Base-by-base conservation (phyloP, 1,284 basidiomycete genomes). In the Naganishia sp. region DNA sequence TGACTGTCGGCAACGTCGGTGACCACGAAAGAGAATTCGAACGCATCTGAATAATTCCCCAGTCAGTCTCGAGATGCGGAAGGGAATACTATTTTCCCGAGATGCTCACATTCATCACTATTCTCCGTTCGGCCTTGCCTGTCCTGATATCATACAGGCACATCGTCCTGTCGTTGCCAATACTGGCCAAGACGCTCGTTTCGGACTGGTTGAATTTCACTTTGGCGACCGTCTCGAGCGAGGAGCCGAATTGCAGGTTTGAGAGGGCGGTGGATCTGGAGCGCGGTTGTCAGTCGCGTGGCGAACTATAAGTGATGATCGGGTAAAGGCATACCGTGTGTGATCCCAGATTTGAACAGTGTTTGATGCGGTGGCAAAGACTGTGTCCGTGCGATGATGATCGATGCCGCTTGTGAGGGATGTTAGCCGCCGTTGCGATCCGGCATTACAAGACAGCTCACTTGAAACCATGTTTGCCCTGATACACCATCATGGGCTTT, bases 291-390 rank as follows among this genome's bases (percentile, higher is more conserved):
- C 35, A 47, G 6, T n/a, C 21, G 5, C 23, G 42, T 28, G 23
- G 10, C n/a, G 35, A 13, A 6, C 28, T 28, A 21, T 41, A 21
- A 43, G 46, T 3, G 23, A 31, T n/a, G 47, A 32, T 18, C 11
- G 53, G 3, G 9, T 18, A 23, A 64, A 51, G 15, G 68, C 86
- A 25, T 70, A 90, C 87, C 92, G 92, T 53, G 89, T 94, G 79
- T 98, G 90, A 74, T 99, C 96, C 96, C 96, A 99, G 71, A 98
- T 84, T 77, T 99, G 95, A 13, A 99, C 94, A 31, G 86, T 84
- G 73, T 89, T 92, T 1, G 93, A 95, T 2, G 93, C 94, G 0
- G 95, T 96, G 0, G 94, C 95, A 73, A 99, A 99, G 4, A 94
- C 77, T 23, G 89, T 84, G 69, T 93, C 90, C 50, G 85, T 85